A percentile compares a stretch with the other conserved stretches of the same genome.
Evolutionary conservation across 2,329 filamentous ascomycete genomes (phyloP).

Genomic region (Xylaria sp.): DNA sequence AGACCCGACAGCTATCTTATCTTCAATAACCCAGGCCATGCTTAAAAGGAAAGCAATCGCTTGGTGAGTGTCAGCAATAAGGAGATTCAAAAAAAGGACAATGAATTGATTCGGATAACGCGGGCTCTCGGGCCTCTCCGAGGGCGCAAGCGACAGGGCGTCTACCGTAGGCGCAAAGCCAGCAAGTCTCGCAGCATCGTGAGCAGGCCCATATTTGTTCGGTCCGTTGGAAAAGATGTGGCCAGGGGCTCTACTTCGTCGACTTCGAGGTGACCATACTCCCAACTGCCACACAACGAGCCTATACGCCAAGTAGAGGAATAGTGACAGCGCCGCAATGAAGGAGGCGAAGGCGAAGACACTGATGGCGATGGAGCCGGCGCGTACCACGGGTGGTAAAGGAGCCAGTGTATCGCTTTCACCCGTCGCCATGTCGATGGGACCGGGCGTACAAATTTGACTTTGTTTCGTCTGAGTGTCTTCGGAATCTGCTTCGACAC

Average conservation of each 20-base stretch:
- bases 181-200: constrained; percentile 31
- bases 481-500: background rate
- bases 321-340: constrained; percentile 49
- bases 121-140: background rate
- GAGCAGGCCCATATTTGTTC: constrained; percentile 39
- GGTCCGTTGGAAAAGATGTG: constrained; percentile 32
- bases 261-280: background rate
- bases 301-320: constrained; percentile 52
- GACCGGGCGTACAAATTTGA: constrained; percentile 9
- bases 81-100: constrained; percentile 74
- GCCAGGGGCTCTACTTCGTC: constrained; percentile 19
- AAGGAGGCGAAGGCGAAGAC: constrained; percentile 54
- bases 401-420: constrained; percentile 48
- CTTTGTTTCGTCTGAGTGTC: constrained; percentile 15
- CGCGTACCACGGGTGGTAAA: constrained; percentile 50
- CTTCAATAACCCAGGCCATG: constrained; percentile 64
- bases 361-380: constrained; percentile 54
- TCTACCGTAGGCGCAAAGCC: constrained; percentile 20
- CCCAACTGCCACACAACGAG: constrained; percentile 51
- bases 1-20: constrained; percentile 65
- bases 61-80: constrained; percentile 76
- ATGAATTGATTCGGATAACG: constrained; percentile 71
- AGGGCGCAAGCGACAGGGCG: constrained; percentile 28
- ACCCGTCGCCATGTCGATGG: constrained; percentile 16
- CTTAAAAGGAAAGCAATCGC: constrained; percentile 72